Conservation (phyloP, 768 basidiomycete genomes). For the Russula lepida region DNA sequence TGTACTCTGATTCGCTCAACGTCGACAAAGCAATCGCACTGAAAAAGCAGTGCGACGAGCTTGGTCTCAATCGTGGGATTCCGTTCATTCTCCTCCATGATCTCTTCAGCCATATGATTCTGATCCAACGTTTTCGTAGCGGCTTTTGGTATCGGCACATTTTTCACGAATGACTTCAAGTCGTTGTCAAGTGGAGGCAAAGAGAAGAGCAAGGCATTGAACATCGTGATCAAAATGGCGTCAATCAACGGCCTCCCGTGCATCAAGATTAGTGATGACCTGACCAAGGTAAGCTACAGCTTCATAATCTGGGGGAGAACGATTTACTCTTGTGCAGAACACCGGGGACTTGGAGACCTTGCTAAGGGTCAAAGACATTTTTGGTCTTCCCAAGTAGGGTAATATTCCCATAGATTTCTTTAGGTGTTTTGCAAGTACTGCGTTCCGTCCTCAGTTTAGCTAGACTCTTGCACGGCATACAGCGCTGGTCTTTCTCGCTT, state of each 20-base stretch:
- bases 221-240: conserved; percentile 91
- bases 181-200: conserved; percentile 34
- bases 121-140: conserved; percentile 36
- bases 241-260: conserved; percentile 66
- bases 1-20: conserved; percentile 80
- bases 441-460: not conserved
- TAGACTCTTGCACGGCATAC: not conserved
- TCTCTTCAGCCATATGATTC: conserved; percentile 3
- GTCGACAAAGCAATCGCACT: conserved; percentile 63
- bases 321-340: conserved; percentile 29
- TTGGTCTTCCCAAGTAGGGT: conserved; percentile 29
- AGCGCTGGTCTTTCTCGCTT: not conserved
- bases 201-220: conserved; percentile 72
- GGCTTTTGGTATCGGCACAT: conserved; percentile 91
- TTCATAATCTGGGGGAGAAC: not conserved
- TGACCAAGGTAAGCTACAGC: conserved; percentile 52
- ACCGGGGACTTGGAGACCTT: conserved; percentile 46
- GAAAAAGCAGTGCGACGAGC: conserved; percentile 59
- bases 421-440: not conserved
- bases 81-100: not conserved
- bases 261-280: conserved; percentile 91
- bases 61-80: conserved; percentile 57
- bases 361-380: conserved; percentile 42
- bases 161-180: conserved; percentile 81
- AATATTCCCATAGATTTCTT: not conserved